A percentile compares a stretch with the other conserved stretches of the same genome.
These are phyloP conservation scores for Aspergillus floridensis DNA, from an alignment of 2,329 filamentous ascomycete species.

Conservation along the genomic window DNA sequence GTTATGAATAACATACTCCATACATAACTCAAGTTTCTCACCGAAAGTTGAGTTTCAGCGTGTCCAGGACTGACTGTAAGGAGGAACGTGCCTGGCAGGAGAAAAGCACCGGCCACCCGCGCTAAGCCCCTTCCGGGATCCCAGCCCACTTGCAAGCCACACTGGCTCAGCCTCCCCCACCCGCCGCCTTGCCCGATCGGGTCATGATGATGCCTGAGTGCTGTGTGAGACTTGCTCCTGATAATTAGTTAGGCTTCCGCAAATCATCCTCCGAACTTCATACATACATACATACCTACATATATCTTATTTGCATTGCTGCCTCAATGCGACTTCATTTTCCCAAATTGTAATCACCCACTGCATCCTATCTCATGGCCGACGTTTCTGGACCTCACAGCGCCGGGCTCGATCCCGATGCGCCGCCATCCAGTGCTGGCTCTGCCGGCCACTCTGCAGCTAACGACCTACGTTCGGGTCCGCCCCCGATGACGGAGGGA, in stretches of 20 bases:
- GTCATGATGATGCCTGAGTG: constrained; percentile 1
- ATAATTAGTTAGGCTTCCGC: not conserved
- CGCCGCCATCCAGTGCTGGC: constrained; percentile 32
- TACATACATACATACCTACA: not conserved
- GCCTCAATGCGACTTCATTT: not conserved
- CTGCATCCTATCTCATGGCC: constrained; percentile 25
- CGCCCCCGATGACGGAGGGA: constrained; percentile 32
- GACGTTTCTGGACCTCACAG: constrained; percentile 28
- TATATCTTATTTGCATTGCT: not conserved
- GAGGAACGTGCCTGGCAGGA: not conserved
- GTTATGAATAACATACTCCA: too few species aligned
- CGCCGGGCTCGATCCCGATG: constrained; percentile 27
- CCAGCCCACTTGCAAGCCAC: not conserved
- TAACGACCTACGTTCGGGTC: constrained; percentile 22
- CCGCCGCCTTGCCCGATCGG: not conserved
- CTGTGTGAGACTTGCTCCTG: not conserved
- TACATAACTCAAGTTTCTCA: too few species aligned
- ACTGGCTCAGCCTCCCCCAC: constrained; percentile 3
- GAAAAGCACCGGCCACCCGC: not conserved
- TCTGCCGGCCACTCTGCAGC: constrained; percentile 24
- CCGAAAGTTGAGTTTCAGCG: too few species aligned
- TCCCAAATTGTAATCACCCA: not conserved
- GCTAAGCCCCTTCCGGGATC: not conserved
- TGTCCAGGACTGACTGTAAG: not conserved
- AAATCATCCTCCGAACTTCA: not conserved